phyloP scores from a whole-genome alignment of 179 eudicot species.

The Spergularia azorica region DNA sequence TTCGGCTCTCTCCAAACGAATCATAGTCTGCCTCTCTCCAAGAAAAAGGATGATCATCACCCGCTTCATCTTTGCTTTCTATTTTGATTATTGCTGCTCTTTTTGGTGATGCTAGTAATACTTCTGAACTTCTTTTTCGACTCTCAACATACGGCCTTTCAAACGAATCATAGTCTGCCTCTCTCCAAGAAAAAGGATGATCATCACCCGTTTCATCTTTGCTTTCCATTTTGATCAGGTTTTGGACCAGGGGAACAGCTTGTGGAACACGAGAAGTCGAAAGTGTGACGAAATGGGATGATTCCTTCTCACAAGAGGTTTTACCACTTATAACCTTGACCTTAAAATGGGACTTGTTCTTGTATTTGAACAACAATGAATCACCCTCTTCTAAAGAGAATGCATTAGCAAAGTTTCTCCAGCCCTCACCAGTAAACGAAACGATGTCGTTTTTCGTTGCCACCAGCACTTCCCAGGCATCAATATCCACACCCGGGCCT shows the following conservation, averaged over 20 bases:
- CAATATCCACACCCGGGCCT: constrained; percentile 12
- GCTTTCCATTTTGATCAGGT: neutral
- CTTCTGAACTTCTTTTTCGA: neutral
- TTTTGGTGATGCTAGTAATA: neutral
- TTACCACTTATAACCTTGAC: constrained; percentile 5
- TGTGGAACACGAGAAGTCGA: neutral
- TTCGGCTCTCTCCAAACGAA: neutral
- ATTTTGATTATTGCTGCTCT: neutral
- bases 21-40: no score
- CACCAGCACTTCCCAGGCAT: constrained; percentile 21
- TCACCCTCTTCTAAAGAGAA: constrained; percentile 18
- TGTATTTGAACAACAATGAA: constrained; percentile 19
- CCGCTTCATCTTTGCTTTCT: neutral
- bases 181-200: neutral
- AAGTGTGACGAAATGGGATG: constrained; percentile 18
- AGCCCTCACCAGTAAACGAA: constrained; percentile 11
- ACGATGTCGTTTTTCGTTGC: neutral
- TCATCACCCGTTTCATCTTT: neutral
- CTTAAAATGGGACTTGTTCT: constrained; percentile 22
- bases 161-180: neutral
- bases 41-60: neutral
- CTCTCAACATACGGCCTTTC: neutral
- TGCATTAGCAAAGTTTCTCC: constrained; percentile 11
- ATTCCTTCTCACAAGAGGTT: constrained; percentile 22
- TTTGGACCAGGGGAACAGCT: neutral